Conservation (phyloP, 2,329 filamentous ascomycete genomes). For the Nemania sp. region DNA sequence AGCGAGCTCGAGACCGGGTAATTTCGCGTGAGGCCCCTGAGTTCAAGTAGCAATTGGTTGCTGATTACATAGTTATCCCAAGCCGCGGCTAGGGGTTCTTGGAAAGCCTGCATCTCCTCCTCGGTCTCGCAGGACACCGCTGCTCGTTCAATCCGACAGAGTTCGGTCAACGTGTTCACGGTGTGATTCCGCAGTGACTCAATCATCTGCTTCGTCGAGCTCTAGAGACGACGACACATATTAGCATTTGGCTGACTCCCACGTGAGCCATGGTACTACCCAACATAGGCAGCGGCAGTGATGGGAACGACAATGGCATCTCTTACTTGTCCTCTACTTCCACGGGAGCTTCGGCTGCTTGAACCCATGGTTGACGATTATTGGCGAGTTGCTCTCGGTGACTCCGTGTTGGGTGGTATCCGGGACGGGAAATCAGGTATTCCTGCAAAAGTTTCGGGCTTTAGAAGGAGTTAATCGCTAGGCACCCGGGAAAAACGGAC, state of each 20-base stretch:
- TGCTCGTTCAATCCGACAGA: conserved; percentile 76
- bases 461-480: conserved; percentile 14
- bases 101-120: conserved; percentile 69
- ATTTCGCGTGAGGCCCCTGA: conserved; percentile 74
- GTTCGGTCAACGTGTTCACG: conserved; percentile 79
- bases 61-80: conserved; percentile 79
- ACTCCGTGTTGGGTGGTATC: conserved; percentile 9
- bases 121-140: conserved; percentile 69
- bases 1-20: conserved; percentile 76
- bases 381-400: neutral
- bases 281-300: neutral
- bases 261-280: conserved; percentile 5
- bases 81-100: conserved; percentile 74
- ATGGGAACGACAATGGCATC: neutral
- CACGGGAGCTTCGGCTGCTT: conserved; percentile 33
- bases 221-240: conserved; percentile 40
- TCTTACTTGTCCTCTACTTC: conserved; percentile 30
- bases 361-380: conserved; percentile 23
- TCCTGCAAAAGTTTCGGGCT: conserved; percentile 20
- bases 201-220: conserved; percentile 65
- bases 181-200: conserved; percentile 73
- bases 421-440: neutral
- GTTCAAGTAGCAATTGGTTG: conserved; percentile 75
- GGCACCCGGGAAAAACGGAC: neutral
- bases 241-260: conserved; percentile 1